Percentiles rank a stretch among this genome's conserved stretches.
These are phyloP conservation scores for sunflower (Helianthus annuus) DNA, from an alignment of 129 eudicot species.

Conservation along the genomic window HanXRQr2.0-SUNRISE NC_035449.2:88511901-88512400, in stretches of 20 bases:
- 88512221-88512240: no score
- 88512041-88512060: no score
- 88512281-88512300: no score
- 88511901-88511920: slow-evolving; percentile 12
- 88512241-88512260: no score
- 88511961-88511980: slow-evolving; percentile 12
- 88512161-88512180: neutral
- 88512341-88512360: no score
- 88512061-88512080: slow-evolving; percentile 1
- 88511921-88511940: slow-evolving; percentile 9
- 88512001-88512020: neutral
- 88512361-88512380: no score
- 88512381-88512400: no score
- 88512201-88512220: no score
- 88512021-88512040: slow-evolving; percentile 13
- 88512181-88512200: neutral
- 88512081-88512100: neutral
- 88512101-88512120: neutral
- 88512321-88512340: no score
- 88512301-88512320: no score
- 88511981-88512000: neutral
- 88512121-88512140: no score
- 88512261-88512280: no score
- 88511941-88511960: slow-evolving; percentile 26
- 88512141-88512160: neutral